Conservation (phyloP, 805 yeast genomes). For the Starmerella apicola region DNA sequence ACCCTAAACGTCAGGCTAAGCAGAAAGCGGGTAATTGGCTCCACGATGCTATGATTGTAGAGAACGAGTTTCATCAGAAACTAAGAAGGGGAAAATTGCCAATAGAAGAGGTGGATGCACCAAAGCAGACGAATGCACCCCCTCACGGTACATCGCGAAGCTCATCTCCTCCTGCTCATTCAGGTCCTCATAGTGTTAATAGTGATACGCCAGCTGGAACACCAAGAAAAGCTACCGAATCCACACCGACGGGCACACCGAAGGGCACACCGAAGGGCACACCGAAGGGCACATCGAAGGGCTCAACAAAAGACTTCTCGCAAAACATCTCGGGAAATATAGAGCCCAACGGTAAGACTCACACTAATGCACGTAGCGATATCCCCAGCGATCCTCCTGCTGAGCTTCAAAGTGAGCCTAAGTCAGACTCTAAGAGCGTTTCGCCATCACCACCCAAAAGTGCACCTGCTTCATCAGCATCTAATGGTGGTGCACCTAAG, state of each 20-base stretch:
- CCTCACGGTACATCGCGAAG: too few relatives aligned
- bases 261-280: not conserved
- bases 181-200: too few relatives aligned
- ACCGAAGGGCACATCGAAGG: not conserved
- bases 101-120: not conserved
- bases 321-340: not conserved
- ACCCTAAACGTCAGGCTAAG: constrained; percentile 38
- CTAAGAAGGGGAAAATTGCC: constrained; percentile 16
- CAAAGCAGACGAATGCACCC: too few relatives aligned
- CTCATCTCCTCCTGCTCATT: too few relatives aligned
- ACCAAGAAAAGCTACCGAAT: too few relatives aligned
- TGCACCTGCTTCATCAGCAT: constrained; percentile 1
- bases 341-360: too few relatives aligned
- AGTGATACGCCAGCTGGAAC: too few relatives aligned
- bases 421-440: too few relatives aligned
- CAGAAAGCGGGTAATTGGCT: constrained; percentile 52
- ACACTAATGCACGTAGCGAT: too few relatives aligned
- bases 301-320: not conserved
- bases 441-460: too few relatives aligned
- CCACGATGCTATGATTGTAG: constrained; percentile 43
- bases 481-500: not conserved
- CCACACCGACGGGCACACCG: not conserved
- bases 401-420: too few relatives aligned
- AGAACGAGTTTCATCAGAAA: constrained; percentile 51
- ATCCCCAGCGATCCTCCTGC: too few relatives aligned